phyloP scores from a whole-genome alignment of 1,139 yeast species.

The Candida sanyaensis region DNA sequence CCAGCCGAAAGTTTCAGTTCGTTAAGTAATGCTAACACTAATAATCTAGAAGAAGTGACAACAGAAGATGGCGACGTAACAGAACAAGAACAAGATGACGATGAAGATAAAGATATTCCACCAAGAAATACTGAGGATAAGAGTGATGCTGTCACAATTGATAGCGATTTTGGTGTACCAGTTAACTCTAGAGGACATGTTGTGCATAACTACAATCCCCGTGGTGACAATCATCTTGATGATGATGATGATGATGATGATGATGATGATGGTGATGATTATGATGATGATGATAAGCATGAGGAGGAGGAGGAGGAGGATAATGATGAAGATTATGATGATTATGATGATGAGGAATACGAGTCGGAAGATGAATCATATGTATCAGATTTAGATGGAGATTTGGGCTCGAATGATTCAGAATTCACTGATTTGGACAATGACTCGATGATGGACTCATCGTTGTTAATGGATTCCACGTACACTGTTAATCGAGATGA shows the following conservation, averaged over 20 bases:
- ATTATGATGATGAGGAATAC: constrained; percentile 12
- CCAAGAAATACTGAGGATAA: constrained; percentile 1
- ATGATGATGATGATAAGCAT: constrained; percentile 19
- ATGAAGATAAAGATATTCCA: constrained; percentile 4
- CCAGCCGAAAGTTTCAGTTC: constrained; percentile 4
- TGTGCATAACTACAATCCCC: constrained; percentile 15
- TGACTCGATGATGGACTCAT: constrained; percentile 38
- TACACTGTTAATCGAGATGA: constrained; percentile 14
- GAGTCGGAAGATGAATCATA: constrained; percentile 18
- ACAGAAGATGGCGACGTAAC: constrained; percentile 18
- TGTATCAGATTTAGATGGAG: constrained; percentile 15
- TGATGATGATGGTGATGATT: constrained; percentile 13
- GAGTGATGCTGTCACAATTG: constrained; percentile 28
- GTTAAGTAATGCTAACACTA: not conserved
- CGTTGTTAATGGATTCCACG: constrained; percentile 28
- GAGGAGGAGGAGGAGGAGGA: no score
- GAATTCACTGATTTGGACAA: constrained; percentile 49
- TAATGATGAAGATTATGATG: no score
- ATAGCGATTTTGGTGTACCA: constrained; percentile 36
- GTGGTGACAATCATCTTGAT: no score
- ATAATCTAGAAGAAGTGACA: constrained; percentile 7
- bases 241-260: no score
- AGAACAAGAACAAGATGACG: constrained; percentile 22
- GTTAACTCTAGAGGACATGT: constrained; percentile 19
- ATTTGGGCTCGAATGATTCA: constrained; percentile 32